Evolutionary conservation across 2,329 filamentous ascomycete species (phyloP), one percentile per base, ranked within the genome.

Genomic region (Calycina marina): DNA sequence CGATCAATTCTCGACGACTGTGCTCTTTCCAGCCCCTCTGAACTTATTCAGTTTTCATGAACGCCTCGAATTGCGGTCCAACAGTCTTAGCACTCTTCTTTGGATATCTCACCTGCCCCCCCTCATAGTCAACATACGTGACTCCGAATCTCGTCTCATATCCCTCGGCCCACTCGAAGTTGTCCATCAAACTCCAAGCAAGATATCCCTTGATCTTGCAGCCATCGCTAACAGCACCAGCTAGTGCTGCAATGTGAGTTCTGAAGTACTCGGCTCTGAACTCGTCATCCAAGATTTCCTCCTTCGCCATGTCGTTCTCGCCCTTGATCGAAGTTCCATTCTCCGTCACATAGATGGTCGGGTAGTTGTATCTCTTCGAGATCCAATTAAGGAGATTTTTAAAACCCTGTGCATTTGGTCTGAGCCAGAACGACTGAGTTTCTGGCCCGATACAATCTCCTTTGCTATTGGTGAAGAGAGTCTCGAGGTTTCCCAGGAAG

Each of bases 81-180:
- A 92, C 66, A 49, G 69, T 67, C 56, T 65, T 69, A 13, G 80
- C 83, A 54, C 81, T 90, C 69, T 85, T 83, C 69, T 93, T 93
- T 24, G 83, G 76, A 44, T 76, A 68, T 31, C 83, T 65, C 62
- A 77, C 81, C 64, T 92, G 84, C 14, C 72, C 76, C 43, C 82
- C 70, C 46, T 71, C 61, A 54, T 90, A 92, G 57, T 92, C 82
- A 32, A 92, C 82, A 52, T 68, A 90, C 5, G 77, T 82, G 35
- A 85, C 81, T 15, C 83, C 83, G 48, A 92, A 92, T 25, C 83
- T 69, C 26, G 82, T 90, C 59, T 82, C 76, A 51, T 88, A 93
- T 8, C 83, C 83, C 54, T 92, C 83, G n/a, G 83, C 80, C 51
- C 51, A 54, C 42, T 54, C 51, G 34, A 54, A 54, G 31, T 54